phyloP scores from a whole-genome alignment of 2,329 filamentous ascomycete species.

The Pseudofabraea citricarpa region DNA sequence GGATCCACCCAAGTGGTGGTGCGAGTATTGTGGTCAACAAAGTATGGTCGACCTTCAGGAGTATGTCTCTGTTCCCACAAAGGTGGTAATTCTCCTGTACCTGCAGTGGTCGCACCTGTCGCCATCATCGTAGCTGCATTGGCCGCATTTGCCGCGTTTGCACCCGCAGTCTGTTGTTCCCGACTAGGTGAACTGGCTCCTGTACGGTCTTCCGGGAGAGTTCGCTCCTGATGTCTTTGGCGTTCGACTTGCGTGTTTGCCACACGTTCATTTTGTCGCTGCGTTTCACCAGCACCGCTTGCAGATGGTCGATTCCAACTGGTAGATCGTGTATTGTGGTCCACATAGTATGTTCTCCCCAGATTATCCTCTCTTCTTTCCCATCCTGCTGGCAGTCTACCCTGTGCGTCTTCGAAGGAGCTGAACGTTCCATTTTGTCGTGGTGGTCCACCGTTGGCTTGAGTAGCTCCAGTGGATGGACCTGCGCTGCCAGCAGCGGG shows the following conservation, averaged over 20 bases:
- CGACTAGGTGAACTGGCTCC: slow-evolving; percentile 87
- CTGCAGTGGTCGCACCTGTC: slow-evolving; percentile 89
- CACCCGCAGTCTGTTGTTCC: slow-evolving; percentile 46
- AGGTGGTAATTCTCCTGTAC: slow-evolving; percentile 88
- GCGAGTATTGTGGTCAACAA: slow-evolving; percentile 96
- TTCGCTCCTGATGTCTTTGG: slow-evolving; percentile 89
- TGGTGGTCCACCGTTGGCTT: slow-evolving; percentile 15
- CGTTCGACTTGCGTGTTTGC: slow-evolving; percentile 91
- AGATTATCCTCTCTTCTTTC: slow-evolving; percentile 93
- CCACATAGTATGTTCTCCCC: slow-evolving; percentile 94
- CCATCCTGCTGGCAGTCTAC: slow-evolving; percentile 88
- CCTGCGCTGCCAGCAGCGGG: slow-evolving; percentile 28
- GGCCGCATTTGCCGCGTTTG: slow-evolving; percentile 31
- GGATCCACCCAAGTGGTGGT: slow-evolving; percentile 99
- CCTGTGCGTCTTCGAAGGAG: slow-evolving; percentile 95
- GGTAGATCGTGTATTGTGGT: slow-evolving; percentile 94
- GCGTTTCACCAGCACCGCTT: slow-evolving; percentile 69
- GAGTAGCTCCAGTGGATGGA: slow-evolving; percentile 14
- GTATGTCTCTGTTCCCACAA: slow-evolving; percentile 97
- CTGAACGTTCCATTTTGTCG: slow-evolving; percentile 57
- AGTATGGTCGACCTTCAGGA: slow-evolving; percentile 90
- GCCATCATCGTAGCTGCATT: slow-evolving; percentile 83
- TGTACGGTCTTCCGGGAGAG: slow-evolving; percentile 90
- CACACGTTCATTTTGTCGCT: slow-evolving; percentile 69
- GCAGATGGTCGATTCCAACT: slow-evolving; percentile 92